These are phyloP conservation scores for Blastomyces gilchristii DNA, from an alignment of 2,329 filamentous ascomycete genomes.

Conservation along the genomic window DNA sequence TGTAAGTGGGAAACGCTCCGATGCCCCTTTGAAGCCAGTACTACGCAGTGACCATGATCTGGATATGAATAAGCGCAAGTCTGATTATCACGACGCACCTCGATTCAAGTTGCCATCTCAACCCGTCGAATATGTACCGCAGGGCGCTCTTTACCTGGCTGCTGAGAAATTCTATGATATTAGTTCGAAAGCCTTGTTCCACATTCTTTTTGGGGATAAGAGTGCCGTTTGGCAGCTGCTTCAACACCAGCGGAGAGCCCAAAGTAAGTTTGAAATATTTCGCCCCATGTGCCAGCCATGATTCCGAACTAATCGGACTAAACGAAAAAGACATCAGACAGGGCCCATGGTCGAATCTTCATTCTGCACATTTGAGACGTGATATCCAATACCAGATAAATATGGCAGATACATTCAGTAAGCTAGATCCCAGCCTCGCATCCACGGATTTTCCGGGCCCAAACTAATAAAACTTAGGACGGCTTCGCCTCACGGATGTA, in stretches of 20 bases:
- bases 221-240: constrained; percentile 87
- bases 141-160: constrained; percentile 64
- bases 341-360: constrained; percentile 67
- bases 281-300: background rate
- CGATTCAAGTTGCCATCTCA: constrained; percentile 76
- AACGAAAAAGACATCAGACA: constrained; percentile 57
- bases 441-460: background rate
- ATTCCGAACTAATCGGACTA: background rate
- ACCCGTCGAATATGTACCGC: constrained; percentile 73
- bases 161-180: constrained; percentile 79
- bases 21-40: constrained; percentile 45
- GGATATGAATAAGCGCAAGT: constrained; percentile 36
- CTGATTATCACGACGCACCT: constrained; percentile 38
- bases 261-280: constrained; percentile 33
- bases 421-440: constrained; percentile 17
- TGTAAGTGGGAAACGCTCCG: constrained; percentile 27
- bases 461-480: constrained; percentile 25
- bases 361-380: constrained; percentile 61
- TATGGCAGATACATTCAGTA: constrained; percentile 54
- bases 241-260: constrained; percentile 70
- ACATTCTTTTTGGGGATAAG: constrained; percentile 93
- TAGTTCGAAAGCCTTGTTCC: constrained; percentile 87
- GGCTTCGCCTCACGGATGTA: constrained; percentile 50
- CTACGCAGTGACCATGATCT: constrained; percentile 55
- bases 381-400: constrained; percentile 73